Evolutionary conservation across 1,139 yeast genomes (phyloP), one percentile per base, ranked within the genome.

Genomic region (Tardiomyces blankii): DNA sequence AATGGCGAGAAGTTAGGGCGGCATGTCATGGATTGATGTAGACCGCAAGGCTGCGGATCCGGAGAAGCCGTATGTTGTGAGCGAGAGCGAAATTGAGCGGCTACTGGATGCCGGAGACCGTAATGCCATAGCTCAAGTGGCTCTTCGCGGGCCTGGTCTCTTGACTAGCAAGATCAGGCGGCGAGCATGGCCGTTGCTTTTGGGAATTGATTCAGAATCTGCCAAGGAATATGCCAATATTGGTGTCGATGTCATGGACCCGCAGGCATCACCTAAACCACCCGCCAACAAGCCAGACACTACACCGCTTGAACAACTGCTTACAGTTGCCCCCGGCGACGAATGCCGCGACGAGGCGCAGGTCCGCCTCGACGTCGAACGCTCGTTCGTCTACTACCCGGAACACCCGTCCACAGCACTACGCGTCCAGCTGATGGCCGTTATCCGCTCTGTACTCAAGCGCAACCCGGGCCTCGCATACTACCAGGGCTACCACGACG

Each of bases 401-500:
- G 33, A 39, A 7, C 42, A 12, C 13, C 38, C 49, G 7, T 57
- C 18, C 54, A 50, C 54, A 50, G 45, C 46, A 18, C 47, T 53
- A 23, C 73, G 77, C 53, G 60, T 60, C 6, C 58, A 72, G 21
- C 66, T 86, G 38, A 63, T 65, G 11, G 64, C 63, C 13, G 56
- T 84, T 28, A 75, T 88, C 8, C 63, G 74, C 12, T 67, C 70
- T 23, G 68, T 87, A 1, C 67, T 91, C 21, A 63, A 87, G 30
- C 71, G 70, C 30, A 70, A 82, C 54, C 89, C 89, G 0, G 56
- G 63, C 9, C 67, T 89, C 41, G 69, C 77, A 49, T 91, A 91
- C 62, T 91, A 87, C 60, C 98, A 91, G 64, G 98, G 98, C 0
- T 87, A 75, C 60, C 97, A 91, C 64, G 97, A 91, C 58, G 69